A percentile compares a stretch with the other conserved stretches of the same genome.
Evolutionary conservation across 768 basidiomycete species (phyloP).

Genomic region (Rhizopogon sp.): DNA sequence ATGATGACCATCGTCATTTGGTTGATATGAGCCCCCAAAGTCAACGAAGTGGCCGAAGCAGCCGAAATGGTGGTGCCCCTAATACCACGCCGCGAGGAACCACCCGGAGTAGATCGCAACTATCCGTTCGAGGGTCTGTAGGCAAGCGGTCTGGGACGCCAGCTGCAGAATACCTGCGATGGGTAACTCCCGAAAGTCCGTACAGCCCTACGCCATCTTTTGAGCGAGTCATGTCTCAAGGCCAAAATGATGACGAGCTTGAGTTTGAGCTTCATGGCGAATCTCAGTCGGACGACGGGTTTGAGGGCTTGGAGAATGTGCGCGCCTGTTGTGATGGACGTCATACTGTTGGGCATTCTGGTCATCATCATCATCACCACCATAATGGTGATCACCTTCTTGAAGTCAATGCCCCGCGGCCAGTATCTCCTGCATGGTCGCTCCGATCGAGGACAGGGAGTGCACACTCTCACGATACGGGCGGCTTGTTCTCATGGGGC

Average conservation of each 20-base stretch:
- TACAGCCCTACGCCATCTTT: slow-evolving; percentile 73
- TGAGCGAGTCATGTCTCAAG: slow-evolving; percentile 40
- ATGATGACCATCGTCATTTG: slow-evolving; percentile 46
- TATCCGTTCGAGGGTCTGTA: slow-evolving; percentile 66
- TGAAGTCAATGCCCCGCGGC: slow-evolving; percentile 50
- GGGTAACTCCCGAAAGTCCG: slow-evolving; percentile 70
- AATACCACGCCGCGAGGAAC: slow-evolving; percentile 68
- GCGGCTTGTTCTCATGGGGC: slow-evolving; percentile 67
- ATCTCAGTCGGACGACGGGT: slow-evolving; percentile 68
- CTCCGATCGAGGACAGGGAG: slow-evolving; percentile 81
- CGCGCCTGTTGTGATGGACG: slow-evolving; percentile 86
- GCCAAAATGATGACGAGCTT: slow-evolving; percentile 55
- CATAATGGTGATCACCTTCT: slow-evolving; percentile 46
- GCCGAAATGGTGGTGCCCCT: slow-evolving; percentile 57
- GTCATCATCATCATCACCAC: slow-evolving; percentile 54
- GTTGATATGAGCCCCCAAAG: slow-evolving; percentile 64
- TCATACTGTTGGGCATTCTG: slow-evolving; percentile 74
- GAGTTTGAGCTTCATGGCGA: slow-evolving; percentile 85
- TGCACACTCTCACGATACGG: slow-evolving; percentile 61
- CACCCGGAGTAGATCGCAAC: slow-evolving; percentile 72
- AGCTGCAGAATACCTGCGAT: slow-evolving; percentile 85
- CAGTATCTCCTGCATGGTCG: slow-evolving; percentile 80
- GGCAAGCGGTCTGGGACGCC: slow-evolving; percentile 88
- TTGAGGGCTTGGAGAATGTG: slow-evolving; percentile 93
- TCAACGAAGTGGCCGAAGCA: slow-evolving; percentile 64